A percentile compares a stretch with the other conserved stretches of the same genome.
These are phyloP conservation scores for Bipolaris cookei DNA, from an alignment of 2,329 filamentous ascomycete species.

Conservation along the genomic window DNA sequence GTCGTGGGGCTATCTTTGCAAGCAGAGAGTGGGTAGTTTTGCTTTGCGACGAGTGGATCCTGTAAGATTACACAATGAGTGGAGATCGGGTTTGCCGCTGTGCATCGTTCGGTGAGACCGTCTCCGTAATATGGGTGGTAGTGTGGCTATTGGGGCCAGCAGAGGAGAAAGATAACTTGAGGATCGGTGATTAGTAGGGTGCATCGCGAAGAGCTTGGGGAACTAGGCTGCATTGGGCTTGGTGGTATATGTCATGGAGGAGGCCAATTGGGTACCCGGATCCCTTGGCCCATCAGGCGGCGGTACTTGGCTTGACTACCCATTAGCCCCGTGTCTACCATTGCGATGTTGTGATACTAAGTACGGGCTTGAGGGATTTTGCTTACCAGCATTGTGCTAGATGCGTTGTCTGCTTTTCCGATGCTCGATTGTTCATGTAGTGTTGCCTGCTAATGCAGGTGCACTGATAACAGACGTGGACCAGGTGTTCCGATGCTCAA, in stretches of 20 bases:
- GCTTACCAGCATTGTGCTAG: background rate
- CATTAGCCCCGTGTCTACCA: background rate
- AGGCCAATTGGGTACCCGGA: too few species aligned
- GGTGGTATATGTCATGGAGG: background rate
- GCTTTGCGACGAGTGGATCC: background rate
- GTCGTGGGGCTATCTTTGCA: background rate
- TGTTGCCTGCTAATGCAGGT: conserved; percentile 26
- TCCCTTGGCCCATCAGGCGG: too few species aligned
- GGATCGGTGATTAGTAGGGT: conserved; percentile 12
- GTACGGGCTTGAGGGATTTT: background rate
- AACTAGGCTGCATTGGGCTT: background rate
- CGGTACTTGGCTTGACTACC: too few species aligned
- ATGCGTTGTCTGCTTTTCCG: background rate
- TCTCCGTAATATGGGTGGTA: background rate
- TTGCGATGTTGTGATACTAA: background rate
- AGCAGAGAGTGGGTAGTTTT: background rate
- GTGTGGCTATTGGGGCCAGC: background rate
- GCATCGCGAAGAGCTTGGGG: background rate
- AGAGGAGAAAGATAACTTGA: conserved; percentile 8
- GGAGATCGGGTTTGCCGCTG: conserved; percentile 4
- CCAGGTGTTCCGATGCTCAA: conserved; percentile 29
- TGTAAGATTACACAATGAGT: background rate
- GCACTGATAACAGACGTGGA: conserved; percentile 40
- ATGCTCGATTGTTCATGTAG: conserved; percentile 17
- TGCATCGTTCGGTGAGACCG: conserved; percentile 1